Evolutionary conservation across 2,329 filamentous ascomycete genomes (phyloP), one percentile per base, ranked within the genome.

Genomic region (Arthrobotrys pseudoclavata): DNA sequence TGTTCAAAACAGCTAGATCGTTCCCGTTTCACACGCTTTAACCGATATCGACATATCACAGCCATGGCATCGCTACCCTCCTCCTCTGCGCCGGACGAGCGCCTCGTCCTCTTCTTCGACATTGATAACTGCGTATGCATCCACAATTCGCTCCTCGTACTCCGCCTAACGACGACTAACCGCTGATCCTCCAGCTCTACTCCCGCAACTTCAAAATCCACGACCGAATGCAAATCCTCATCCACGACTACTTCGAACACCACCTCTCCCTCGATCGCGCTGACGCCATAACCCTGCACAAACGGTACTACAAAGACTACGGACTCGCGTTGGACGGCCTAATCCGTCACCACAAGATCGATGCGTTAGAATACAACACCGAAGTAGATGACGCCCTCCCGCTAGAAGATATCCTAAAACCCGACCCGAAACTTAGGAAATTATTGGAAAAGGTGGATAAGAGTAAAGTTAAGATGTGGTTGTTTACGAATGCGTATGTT

Each of bases 281-380:
- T 68, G 95, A 98, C 75, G 96, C 96, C n/a, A 89, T 89, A 76
- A 88, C 91, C 81, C 89, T 99, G 26, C 96, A 98, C 84, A 87
- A 90, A 83, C 92, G 94, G 81, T 99, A 99, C 86, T 99, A 98
- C 86, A 91, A 90, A 82, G 94, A 92, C 83, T 99, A 99, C 83
- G 96, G 96, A 31, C 89, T 99, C n/a, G 96, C 96, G 31, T 96
- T 99, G 79, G 94, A 98, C 85, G 96, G 96, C 0, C 88, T 99
- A 0, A 93, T 97, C 42, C 90, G 93, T 9, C 92, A 97, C 84
- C 96, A 99, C 85, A 90, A 97, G 84, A 97, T 99, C 81, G 93
- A 98, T 82, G 92, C 96, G 0, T 87, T 99, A 4, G 94, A 96
- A 69, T 99, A 98, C 86, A 99, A 99, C 84, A 85, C 88, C 80